Conservation (phyloP, 2,329 filamentous ascomycete genomes). For the Elsinoe necatrix region DNA sequence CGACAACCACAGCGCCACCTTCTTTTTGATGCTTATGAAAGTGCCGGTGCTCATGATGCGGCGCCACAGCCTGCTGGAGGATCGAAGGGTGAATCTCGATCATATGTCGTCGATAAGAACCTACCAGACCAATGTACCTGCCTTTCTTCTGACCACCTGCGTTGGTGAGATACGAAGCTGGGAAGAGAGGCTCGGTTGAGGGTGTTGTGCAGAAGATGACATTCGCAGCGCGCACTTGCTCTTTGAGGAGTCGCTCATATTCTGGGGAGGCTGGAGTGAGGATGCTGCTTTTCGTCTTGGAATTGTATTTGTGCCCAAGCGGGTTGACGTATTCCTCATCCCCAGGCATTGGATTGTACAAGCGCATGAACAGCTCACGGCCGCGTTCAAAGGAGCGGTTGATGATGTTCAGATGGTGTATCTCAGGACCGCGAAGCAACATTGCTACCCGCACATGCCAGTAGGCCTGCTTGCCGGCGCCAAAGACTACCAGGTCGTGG, state of each 20-base stretch:
- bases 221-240: conserved; percentile 63
- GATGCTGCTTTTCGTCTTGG: conserved; percentile 53
- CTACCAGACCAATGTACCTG: conserved; percentile 63
- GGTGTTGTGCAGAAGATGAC: conserved; percentile 88
- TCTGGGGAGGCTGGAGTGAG: conserved; percentile 64
- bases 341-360: conserved; percentile 41
- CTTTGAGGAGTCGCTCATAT: conserved; percentile 57
- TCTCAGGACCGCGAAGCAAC: conserved; percentile 58
- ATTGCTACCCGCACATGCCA: conserved; percentile 87
- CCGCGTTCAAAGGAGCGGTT: conserved; percentile 62
- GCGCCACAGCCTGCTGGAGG: conserved; percentile 53
- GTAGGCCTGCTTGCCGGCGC: conserved; percentile 81
- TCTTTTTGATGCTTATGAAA: conserved; percentile 56
- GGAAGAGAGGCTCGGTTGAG: conserved; percentile 65
- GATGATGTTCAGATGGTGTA: conserved; percentile 74
- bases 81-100: conserved; percentile 73
- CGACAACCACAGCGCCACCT: conserved; percentile 53
- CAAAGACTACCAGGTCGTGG: conserved; percentile 73
- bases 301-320: conserved; percentile 32
- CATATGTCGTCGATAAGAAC: conserved; percentile 65
- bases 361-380: conserved; percentile 43
- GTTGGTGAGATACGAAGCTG: conserved; percentile 61
- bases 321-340: conserved; percentile 29
- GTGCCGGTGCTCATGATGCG: conserved; percentile 46
- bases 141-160: conserved; percentile 62